Evolutionary conservation across 768 basidiomycete species (phyloP).

Genomic region (Ramaria rubella): DNA sequence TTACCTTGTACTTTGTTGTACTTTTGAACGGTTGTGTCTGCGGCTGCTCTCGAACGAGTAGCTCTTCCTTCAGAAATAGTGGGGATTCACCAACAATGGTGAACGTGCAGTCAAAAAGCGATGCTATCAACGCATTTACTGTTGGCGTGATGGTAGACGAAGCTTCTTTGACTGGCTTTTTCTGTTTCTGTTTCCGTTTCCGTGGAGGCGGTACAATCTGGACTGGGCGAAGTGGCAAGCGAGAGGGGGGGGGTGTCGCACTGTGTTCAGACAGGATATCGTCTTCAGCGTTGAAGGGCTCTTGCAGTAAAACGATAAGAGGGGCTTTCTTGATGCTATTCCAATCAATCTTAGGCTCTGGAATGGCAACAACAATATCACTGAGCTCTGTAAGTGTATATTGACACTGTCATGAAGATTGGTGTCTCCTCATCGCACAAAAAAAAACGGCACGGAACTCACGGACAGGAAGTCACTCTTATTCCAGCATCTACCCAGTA

Average conservation of each 20-base stretch:
- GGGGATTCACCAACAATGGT: slow-evolving; percentile 5
- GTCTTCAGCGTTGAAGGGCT: neutral
- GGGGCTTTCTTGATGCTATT: neutral
- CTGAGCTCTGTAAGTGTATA: neutral
- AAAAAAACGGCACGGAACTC: neutral
- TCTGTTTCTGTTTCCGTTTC: neutral
- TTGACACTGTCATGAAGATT: neutral
- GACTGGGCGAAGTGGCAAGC: neutral
- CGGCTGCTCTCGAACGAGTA: slow-evolving; percentile 17
- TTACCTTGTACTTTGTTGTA: neutral
- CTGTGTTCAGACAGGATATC: neutral
- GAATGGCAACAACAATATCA: neutral
- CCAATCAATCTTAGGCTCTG: neutral
- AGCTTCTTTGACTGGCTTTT: neutral
- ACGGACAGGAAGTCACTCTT: neutral
- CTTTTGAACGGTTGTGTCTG: neutral
- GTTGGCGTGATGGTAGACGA: neutral
- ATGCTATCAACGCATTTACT: neutral
- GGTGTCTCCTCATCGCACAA: neutral
- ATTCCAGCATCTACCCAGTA: slow-evolving; percentile 31
- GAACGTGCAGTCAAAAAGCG: neutral
- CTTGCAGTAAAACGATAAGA: neutral
- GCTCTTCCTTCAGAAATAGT: slow-evolving; percentile 32
- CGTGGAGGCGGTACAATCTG: neutral
- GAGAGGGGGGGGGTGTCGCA: neutral